Evolutionary conservation across 192 early-diverging fungal genomes (phyloP).

Genomic region (Globomyces pollinis-pini): DNA sequence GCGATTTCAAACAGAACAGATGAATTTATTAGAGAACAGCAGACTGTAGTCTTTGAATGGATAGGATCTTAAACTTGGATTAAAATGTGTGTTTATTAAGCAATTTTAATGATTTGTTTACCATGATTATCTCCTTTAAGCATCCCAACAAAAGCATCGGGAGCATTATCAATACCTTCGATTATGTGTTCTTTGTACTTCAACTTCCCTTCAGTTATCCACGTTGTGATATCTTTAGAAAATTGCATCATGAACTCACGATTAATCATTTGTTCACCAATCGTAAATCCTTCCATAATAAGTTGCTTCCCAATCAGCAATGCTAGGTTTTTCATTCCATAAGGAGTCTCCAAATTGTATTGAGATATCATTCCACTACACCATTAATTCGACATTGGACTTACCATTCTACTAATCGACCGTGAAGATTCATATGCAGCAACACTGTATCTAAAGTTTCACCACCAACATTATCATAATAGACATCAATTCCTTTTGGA

Average conservation of each 20-base stretch:
- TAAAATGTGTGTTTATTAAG: too few relatives aligned
- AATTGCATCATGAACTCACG: conserved; percentile 41
- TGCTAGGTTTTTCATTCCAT: conserved; percentile 52
- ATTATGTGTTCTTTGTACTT: conserved; percentile 46
- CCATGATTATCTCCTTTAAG: conserved; percentile 34
- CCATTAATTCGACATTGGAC: too few relatives aligned
- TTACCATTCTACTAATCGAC: conserved; percentile 60
- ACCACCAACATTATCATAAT: conserved; percentile 80
- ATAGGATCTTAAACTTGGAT: too few relatives aligned
- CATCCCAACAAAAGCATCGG: conserved; percentile 35
- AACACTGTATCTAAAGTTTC: conserved; percentile 68
- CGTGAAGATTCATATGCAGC: conserved; percentile 49
- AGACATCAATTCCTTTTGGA: conserved; percentile 79
- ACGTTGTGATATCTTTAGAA: conserved; percentile 38
- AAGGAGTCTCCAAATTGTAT: conserved; percentile 41
- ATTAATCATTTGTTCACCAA: conserved; percentile 35
- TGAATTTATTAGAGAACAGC: too few relatives aligned
- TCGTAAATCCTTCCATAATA: conserved; percentile 56
- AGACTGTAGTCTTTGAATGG: too few relatives aligned
- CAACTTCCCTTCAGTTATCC: conserved; percentile 53
- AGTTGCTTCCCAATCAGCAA: conserved; percentile 48
- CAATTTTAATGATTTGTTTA: conserved; percentile 35
- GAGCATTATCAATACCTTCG: conserved; percentile 60
- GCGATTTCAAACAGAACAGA: too few relatives aligned
- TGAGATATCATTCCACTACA: conserved; percentile 72